Percentiles rank a stretch among this genome's conserved stretches.
Conservation (phyloP, 192 early-diverging fungal genomes). For the Coemansia sp. region DNA sequence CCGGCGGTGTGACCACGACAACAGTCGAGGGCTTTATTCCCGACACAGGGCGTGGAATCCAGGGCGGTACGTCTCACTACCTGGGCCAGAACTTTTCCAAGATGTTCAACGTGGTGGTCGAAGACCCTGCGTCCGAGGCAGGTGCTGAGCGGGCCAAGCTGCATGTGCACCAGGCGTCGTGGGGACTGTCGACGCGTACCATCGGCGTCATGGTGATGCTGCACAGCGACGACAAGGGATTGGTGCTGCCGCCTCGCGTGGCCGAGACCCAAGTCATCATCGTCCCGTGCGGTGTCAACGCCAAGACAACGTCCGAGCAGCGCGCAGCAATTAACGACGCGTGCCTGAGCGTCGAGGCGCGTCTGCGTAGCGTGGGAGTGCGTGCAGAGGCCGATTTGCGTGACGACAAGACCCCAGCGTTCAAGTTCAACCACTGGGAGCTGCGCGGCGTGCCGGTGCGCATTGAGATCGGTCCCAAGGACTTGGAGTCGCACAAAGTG, state of each 20-base stretch:
- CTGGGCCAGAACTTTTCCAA: conserved; percentile 99
- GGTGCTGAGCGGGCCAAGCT: conserved; percentile 62
- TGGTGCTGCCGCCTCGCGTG: conserved; percentile 94
- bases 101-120: conserved; percentile 95
- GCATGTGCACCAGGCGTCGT: conserved; percentile 98
- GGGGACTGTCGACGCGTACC: conserved; percentile 96
- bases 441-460: conserved; percentile 94
- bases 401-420: conserved; percentile 87
- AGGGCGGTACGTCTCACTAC: conserved; percentile 97
- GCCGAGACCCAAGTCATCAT: conserved; percentile 87
- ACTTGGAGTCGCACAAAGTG: conserved; percentile 78
- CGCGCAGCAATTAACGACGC: conserved; percentile 63
- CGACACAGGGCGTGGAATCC: conserved; percentile 95
- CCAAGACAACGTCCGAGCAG: conserved; percentile 81
- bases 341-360: conserved; percentile 66
- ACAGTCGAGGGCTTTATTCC: conserved; percentile 98
- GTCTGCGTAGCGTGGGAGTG: conserved; percentile 70
- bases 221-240: conserved; percentile 98
- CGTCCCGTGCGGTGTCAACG: conserved; percentile 89
- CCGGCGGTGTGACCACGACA: conserved; percentile 95
- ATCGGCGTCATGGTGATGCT: conserved; percentile 99
- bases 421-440: conserved; percentile 99
- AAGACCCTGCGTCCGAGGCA: conserved; percentile 63
- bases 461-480: conserved; percentile 95
- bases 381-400: conserved; percentile 78